Evolutionary conservation across 1,284 basidiomycete genomes (phyloP).

Genomic region (Trichosporon inkin): DNA sequence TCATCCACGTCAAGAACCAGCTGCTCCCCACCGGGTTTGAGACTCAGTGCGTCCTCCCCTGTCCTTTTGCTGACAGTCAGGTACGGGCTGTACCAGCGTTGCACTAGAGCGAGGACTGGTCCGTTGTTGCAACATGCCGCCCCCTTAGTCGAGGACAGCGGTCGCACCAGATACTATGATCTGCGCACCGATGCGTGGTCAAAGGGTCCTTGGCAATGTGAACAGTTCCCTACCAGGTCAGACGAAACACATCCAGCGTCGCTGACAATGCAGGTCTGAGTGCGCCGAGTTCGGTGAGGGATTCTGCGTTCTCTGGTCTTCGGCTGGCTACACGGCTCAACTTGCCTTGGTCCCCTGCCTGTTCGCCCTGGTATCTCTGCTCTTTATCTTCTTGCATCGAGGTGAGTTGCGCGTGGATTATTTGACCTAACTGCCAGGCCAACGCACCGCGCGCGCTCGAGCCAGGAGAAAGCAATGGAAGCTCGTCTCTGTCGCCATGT

Average conservation of each 20-base stretch:
- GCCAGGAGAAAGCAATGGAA: conserved; percentile 49
- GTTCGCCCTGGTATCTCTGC: conserved; percentile 41
- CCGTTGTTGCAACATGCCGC: conserved; percentile 34
- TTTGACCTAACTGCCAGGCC: conserved; percentile 24
- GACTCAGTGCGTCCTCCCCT: conserved; percentile 36
- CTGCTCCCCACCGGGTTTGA: conserved; percentile 46
- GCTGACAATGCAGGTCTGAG: conserved; percentile 37
- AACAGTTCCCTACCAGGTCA: conserved; percentile 44
- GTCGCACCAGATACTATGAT: not conserved
- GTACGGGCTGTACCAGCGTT: conserved; percentile 49
- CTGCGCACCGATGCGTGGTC: not conserved
- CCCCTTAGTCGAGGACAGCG: conserved; percentile 22
- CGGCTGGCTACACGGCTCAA: conserved; percentile 47
- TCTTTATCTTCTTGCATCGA: conserved; percentile 49
- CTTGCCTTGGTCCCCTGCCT: conserved; percentile 48
- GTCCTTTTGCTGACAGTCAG: conserved; percentile 21
- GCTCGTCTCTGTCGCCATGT: conserved; percentile 48
- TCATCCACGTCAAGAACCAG: conserved; percentile 39
- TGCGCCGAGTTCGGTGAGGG: conserved; percentile 47
- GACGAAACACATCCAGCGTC: not conserved
- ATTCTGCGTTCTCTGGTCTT: conserved; percentile 46
- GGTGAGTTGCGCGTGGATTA: conserved; percentile 24
- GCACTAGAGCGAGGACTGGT: conserved; percentile 34
- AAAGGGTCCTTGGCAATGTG: conserved; percentile 30
- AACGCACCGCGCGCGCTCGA: conserved; percentile 43